Base-by-base conservation (phyloP, 2,329 filamentous ascomycete genomes). In the Hymenoscyphus occultus region DNA sequence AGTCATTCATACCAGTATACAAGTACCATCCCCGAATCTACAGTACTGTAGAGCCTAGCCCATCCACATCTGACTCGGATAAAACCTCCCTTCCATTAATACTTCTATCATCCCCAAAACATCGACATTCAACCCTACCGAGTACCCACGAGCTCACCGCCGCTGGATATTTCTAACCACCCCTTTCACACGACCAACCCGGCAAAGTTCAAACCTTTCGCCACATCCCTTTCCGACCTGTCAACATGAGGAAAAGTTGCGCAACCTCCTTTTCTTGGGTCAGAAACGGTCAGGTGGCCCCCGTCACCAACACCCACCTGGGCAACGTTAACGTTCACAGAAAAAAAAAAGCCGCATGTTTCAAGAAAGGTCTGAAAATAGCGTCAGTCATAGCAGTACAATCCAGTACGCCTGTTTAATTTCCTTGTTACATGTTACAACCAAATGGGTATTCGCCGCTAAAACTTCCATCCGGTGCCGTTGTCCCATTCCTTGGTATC, bases 401-500 rank as follows among this genome's bases (percentile, higher is more conserved):
- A 10, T 35, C 35, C 9, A 19, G 19, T 5, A 19, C 2, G 48
- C 19, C 9, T 12, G 45, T 51, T 6, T 12, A 28, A 28, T n/a
- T 28, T 28, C n/a, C 12, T 5, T 54, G 48, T 28, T 54, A 28
- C 19, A 19, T 19, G 22, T 28, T 28, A 22, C 13, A 54, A 54
- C n/a, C 19, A 54, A 54, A 54, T 54, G 19, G 48, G 48, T 54
- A 54, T 54, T 54, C 22, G 13, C 19, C 48, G 22, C n/a, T 22
- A 28, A 54, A 22, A 12, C 28, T 28, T 28, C 28, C 28, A 28
- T 28, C 28, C 28, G 28, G 28, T 28, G 28, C 48, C 48, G 3
- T 54, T 54, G 4, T 28, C 48, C 48, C 48, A 54, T 57, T 14
- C 56, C 56, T 39, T 39, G 56, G 28, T 57, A 39, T 32, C 56